A percentile compares a stretch with the other conserved stretches of the same genome.
phyloP scores from a whole-genome alignment of 2,329 filamentous ascomycete species.

The Domatiomyces catenatus region DNA sequence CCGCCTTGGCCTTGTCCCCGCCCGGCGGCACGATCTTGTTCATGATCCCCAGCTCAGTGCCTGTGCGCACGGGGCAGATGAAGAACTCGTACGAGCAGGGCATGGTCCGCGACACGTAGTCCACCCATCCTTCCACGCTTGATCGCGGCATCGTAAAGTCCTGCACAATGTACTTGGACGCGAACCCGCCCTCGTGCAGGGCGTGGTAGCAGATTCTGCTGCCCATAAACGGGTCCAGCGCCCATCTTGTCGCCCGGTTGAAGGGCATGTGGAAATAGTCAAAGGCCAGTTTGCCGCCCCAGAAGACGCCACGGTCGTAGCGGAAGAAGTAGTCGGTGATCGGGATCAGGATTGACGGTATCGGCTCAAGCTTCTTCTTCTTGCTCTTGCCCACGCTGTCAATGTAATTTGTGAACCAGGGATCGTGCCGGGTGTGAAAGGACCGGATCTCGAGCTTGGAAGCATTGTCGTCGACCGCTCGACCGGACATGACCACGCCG shows the following conservation, averaged over 20 bases:
- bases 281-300: slow-evolving; percentile 46
- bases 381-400: background rate
- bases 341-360: background rate
- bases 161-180: slow-evolving; percentile 43
- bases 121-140: slow-evolving; percentile 35
- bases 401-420: slow-evolving; percentile 1
- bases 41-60: background rate
- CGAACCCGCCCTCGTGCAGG: slow-evolving; percentile 41
- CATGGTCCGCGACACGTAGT: slow-evolving; percentile 32
- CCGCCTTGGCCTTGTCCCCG: slow-evolving; percentile 15
- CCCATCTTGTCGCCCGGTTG: slow-evolving; percentile 41
- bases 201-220: slow-evolving; percentile 47
- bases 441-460: background rate
- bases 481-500: slow-evolving; percentile 47
- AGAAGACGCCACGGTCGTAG: slow-evolving; percentile 49
- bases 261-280: slow-evolving; percentile 46
- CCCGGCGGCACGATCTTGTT: background rate
- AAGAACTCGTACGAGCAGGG: slow-evolving; percentile 37
- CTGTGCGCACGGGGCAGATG: slow-evolving; percentile 33
- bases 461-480: slow-evolving; percentile 31
- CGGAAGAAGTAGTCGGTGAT: slow-evolving; percentile 19
- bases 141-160: slow-evolving; percentile 44
- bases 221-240: slow-evolving; percentile 45
- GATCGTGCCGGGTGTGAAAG: background rate
- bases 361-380: background rate